These are phyloP conservation scores for Beta macrorhiza DNA, from an alignment of 179 eudicot species.

Conservation along the genomic window DNA sequence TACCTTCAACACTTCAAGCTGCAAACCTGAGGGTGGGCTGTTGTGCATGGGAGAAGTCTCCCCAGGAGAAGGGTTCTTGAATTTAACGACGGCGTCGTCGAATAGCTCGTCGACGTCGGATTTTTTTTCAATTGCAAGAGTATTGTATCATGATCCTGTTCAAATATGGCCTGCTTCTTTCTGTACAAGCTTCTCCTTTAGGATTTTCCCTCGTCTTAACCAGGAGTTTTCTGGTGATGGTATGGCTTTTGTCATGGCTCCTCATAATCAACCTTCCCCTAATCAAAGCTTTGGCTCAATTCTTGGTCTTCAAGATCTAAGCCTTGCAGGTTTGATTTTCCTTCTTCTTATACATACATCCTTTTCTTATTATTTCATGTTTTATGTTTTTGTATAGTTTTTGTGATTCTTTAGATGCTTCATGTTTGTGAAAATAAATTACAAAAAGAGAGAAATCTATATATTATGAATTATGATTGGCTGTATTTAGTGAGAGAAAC, in stretches of 20 bases:
- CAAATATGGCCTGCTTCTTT: conserved; percentile 61
- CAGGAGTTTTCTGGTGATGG: conserved; percentile 53
- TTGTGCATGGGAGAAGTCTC: conserved; percentile 52
- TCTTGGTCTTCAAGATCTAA: conserved; percentile 55
- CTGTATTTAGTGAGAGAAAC: no score
- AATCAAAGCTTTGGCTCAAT: conserved; percentile 49
- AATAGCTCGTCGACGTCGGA: conserved; percentile 18
- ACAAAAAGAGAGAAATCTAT: no score
- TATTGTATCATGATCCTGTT: conserved; percentile 38
- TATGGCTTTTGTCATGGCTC: conserved; percentile 61
- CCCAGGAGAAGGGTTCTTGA: conserved; percentile 39
- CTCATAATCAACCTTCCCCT: conserved; percentile 48
- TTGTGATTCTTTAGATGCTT: no score
- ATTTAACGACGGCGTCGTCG: conserved; percentile 37
- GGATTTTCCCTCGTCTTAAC: conserved; percentile 27
- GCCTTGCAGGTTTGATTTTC: conserved; percentile 41
- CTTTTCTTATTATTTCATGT: no score
- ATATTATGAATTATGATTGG: no score
- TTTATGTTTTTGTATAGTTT: no score
- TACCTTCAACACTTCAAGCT: conserved; percentile 42
- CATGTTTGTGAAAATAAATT: no score
- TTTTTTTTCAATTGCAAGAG: conserved; percentile 39
- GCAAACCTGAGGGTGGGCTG: conserved; percentile 27
- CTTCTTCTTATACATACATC: no score
- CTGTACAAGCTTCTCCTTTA: conserved; percentile 53